Percentiles rank a stretch among this genome's conserved stretches.
Evolutionary conservation across 2,329 filamentous ascomycete genomes (phyloP).

Genomic region (Ophiostoma piceae): DNA sequence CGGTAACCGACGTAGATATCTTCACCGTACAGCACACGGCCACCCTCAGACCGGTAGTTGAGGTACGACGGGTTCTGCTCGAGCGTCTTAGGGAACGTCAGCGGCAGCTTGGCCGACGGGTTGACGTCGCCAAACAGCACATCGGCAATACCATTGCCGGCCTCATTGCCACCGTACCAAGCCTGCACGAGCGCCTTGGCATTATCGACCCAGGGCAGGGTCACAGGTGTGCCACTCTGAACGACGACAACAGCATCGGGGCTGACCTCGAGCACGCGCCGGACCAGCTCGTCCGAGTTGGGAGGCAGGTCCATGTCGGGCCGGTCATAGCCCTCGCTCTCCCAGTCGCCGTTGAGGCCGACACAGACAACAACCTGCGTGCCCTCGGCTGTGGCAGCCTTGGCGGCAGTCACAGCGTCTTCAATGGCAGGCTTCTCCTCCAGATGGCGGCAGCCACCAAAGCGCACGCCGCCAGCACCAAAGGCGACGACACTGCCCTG

Average conservation of each 20-base stretch:
- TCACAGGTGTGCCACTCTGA: conserved; percentile 55
- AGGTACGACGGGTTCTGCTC: conserved; percentile 71
- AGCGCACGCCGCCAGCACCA: conserved; percentile 38
- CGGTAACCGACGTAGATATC: conserved; percentile 77
- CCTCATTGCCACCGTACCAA: conserved; percentile 63
- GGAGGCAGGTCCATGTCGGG: conserved; percentile 27
- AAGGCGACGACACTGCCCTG: conserved; percentile 41
- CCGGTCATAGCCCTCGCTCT: conserved; percentile 29
- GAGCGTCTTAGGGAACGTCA: conserved; percentile 63
- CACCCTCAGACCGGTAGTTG: conserved; percentile 66
- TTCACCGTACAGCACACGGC: conserved; percentile 70
- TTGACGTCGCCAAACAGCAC: conserved; percentile 57
- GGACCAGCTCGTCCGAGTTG: conserved; percentile 35
- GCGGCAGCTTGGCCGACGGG: conserved; percentile 63
- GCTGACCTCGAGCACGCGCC: conserved; percentile 49
- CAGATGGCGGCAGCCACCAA: conserved; percentile 22
- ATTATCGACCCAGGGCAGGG: conserved; percentile 46
- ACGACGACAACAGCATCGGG: conserved; percentile 53
- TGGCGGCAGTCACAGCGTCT: conserved; percentile 35
- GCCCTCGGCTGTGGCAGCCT: conserved; percentile 41
- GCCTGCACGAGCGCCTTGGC: conserved; percentile 52
- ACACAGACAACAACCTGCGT: conserved; percentile 58
- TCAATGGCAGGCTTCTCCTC: conserved; percentile 22
- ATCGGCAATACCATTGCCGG: conserved; percentile 60
- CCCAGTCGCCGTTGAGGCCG: conserved; percentile 46